phyloP scores from a whole-genome alignment of 1,139 yeast species.

The Blastobotrys persicus region DNA sequence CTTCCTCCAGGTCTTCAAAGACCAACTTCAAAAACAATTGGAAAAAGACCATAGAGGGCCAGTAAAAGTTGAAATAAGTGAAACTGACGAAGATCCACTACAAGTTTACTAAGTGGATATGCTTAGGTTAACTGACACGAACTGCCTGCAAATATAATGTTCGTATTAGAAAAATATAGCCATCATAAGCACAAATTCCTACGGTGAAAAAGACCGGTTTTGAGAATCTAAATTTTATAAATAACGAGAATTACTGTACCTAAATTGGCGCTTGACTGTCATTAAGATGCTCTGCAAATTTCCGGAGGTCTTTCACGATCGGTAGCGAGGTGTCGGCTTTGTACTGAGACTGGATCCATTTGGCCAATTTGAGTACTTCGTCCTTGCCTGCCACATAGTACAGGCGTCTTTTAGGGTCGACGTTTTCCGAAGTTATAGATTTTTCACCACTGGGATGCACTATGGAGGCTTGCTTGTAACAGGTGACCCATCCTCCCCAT shows the following conservation, averaged over 20 bases:
- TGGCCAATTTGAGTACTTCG: slow-evolving; percentile 25
- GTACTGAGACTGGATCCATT: slow-evolving; percentile 30
- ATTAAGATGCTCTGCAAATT: slow-evolving; percentile 9
- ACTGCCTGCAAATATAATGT: no score
- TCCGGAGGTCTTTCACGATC: slow-evolving; percentile 4
- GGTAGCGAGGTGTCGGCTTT: slow-evolving; percentile 5
- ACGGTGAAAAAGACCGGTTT: no score
- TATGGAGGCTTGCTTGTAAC: slow-evolving; percentile 20
- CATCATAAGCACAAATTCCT: no score
- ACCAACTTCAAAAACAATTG: slow-evolving; percentile 49
- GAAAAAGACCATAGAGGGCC: slow-evolving; percentile 32
- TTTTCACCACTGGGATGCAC: slow-evolving; percentile 19
- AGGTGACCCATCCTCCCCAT: slow-evolving; percentile 40
- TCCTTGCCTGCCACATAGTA: slow-evolving; percentile 30
- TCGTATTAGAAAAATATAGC: no score
- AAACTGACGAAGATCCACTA: slow-evolving; percentile 58
- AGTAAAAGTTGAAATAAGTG: slow-evolving; percentile 48
- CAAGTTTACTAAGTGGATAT: slow-evolving; percentile 27
- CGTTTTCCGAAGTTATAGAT: neutral
- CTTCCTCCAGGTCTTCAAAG: slow-evolving; percentile 53
- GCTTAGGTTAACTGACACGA: no score
- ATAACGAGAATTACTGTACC: neutral
- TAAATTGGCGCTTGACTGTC: neutral
- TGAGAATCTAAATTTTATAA: no score
- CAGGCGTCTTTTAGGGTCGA: slow-evolving; percentile 14